Evolutionary conservation across 306 rosid genomes (phyloP).

Genomic region (Sicyos edulis): DNA sequence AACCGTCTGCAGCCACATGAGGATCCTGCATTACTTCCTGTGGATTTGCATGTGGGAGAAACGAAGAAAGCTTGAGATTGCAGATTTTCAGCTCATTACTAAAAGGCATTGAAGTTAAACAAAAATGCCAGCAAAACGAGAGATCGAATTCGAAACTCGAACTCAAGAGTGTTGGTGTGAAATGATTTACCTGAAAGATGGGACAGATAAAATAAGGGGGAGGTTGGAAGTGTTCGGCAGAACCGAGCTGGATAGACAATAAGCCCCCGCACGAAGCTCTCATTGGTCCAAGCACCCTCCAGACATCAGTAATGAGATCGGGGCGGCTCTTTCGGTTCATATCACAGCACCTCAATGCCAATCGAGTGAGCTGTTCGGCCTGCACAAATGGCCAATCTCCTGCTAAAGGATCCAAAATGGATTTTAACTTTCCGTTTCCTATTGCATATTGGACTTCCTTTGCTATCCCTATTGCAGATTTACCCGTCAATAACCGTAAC

Average conservation of each 20-base stretch:
- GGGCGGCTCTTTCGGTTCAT: conserved; percentile 53
- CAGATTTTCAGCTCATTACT: neutral
- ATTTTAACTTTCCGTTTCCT: conserved; percentile 44
- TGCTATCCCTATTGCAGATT: conserved; percentile 48
- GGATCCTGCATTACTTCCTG: conserved; percentile 91
- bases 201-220: conserved; percentile 77
- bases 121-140: neutral
- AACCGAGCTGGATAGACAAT: conserved; percentile 34
- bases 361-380: conserved; percentile 53
- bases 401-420: conserved; percentile 76
- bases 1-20: conserved; percentile 79
- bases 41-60: conserved; percentile 24
- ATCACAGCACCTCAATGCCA: conserved; percentile 82
- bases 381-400: conserved; percentile 83
- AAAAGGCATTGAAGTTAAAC: neutral
- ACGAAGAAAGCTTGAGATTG: neutral
- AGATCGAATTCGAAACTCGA: conserved; percentile 14
- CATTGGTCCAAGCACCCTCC: conserved; percentile 72
- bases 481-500: conserved; percentile 61
- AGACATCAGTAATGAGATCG: conserved; percentile 58
- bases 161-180: neutral
- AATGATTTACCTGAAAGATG: conserved; percentile 54
- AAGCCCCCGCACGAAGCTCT: conserved; percentile 49
- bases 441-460: conserved; percentile 53
- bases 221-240: conserved; percentile 48